Base-by-base conservation (phyloP, 2,329 filamentous ascomycete genomes). In the Myriosclerotinia scirpicola region DNA sequence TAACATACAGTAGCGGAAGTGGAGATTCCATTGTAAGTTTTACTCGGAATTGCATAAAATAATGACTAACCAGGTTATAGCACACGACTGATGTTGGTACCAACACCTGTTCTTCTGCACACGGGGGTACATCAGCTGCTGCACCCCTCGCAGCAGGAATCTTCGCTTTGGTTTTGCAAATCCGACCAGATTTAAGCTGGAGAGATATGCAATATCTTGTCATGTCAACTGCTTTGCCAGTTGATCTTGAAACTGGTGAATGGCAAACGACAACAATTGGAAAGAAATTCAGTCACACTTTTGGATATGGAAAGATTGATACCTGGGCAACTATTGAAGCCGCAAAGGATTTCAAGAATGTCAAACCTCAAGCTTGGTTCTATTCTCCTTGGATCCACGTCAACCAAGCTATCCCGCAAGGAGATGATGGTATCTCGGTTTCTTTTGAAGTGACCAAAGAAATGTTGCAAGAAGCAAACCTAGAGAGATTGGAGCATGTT, bases 291-390 rank as follows among this genome's bases (percentile, higher is more conserved):
- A 97, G 93, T 76, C 95, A 99, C 77, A 92, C 92, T 56, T 99
- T 90, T 79, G 95, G 94, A 54, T 99, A 96, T 75, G 95, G 95
- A 75, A 98, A 97, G 80, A 86, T 98, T 50, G 95, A 99, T 77
- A 90, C 90, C 0, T 97, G 89, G 75, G 85, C 86, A 20, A 86
- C 97, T 61, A 91, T 99, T 20, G 89, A 97, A 74, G 87, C 85
- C 65, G 93, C 95, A 66, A 96, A 92, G 81, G 87, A 84, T 0
- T 98, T 92, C 89, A 83, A 92, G 71, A 84, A 89, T 26, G 93
- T 98, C 70, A 98, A 98, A 79, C 94, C 95, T 11, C 95, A 99
- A 79, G 89, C 93, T 7, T 99, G 95, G 94, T 93, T 85, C 77
- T 93, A 90, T 77, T 96, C 93, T 15, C 94, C 95, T 0, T 97